phyloP scores from a whole-genome alignment of 1,139 yeast genomes.

The Protomyces gravidus region DNA sequence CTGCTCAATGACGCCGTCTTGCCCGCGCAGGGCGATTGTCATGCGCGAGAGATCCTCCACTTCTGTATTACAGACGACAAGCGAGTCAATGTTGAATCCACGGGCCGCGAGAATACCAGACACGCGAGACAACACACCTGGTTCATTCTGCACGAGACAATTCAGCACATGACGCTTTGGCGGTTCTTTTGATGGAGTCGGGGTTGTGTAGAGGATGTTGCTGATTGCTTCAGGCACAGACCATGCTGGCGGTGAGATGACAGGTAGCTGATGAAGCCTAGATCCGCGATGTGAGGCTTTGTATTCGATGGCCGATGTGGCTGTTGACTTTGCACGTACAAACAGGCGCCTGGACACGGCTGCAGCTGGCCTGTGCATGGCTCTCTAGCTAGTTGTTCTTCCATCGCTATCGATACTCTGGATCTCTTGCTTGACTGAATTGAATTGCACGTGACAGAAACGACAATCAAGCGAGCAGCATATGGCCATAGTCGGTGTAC shows the following conservation, averaged over 20 bases:
- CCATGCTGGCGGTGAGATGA: constrained; percentile 93
- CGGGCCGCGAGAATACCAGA: constrained; percentile 96
- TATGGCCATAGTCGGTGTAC: background rate
- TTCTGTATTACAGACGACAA: constrained; percentile 94
- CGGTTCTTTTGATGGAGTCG: constrained; percentile 54
- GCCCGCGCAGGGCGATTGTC: constrained; percentile 93
- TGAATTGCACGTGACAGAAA: too few species aligned
- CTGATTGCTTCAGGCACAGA: constrained; percentile 94
- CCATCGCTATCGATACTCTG: too few species aligned
- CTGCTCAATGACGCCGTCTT: constrained; percentile 93
- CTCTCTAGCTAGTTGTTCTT: too few species aligned
- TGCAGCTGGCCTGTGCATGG: constrained; percentile 1
- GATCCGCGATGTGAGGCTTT: constrained; percentile 78
- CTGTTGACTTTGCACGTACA: constrained; percentile 39
- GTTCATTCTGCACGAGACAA: constrained; percentile 97
- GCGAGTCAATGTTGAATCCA: constrained; percentile 95
- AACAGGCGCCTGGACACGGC: background rate
- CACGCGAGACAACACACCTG: constrained; percentile 90
- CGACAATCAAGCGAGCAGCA: background rate
- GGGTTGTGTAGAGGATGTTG: constrained; percentile 80
- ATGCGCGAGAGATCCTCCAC: constrained; percentile 91
- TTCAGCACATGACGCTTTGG: constrained; percentile 74
- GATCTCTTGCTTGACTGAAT: too few species aligned
- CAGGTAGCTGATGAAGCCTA: constrained; percentile 86
- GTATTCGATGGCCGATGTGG: constrained; percentile 94